Evolutionary conservation across 306 rosid genomes (phyloP).

Genomic region (Oemleria cerasiformis): DNA sequence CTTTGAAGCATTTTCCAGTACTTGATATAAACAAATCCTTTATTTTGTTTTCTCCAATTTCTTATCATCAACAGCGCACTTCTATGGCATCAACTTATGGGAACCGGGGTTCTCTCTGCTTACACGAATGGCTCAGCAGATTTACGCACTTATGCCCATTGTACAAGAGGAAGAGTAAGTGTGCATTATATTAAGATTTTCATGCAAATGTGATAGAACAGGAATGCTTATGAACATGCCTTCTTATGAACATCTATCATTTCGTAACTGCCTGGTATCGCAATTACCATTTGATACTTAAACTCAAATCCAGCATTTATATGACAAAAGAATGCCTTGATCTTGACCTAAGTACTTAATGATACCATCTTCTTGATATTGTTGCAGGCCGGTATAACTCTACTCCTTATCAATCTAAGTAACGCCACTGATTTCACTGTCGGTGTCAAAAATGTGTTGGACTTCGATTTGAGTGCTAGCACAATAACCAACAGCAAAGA

Average conservation of each 20-base stretch:
- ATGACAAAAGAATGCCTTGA: not conserved
- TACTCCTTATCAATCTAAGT: constrained; percentile 80
- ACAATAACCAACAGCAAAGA: constrained; percentile 23
- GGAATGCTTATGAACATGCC: not conserved
- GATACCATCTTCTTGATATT: not conserved
- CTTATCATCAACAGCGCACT: constrained; percentile 64
- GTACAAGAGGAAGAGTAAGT: constrained; percentile 84
- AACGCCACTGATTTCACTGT: constrained; percentile 57
- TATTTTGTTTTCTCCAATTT: constrained; percentile 8
- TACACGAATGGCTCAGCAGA: constrained; percentile 42
- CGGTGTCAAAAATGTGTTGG: constrained; percentile 32
- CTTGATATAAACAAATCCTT: constrained; percentile 10
- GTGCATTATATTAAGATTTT: constrained; percentile 13
- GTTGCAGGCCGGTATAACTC: constrained; percentile 67
- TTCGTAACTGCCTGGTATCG: not conserved
- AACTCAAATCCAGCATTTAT: not conserved
- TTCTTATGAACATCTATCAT: too few species aligned
- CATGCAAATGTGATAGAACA: not conserved
- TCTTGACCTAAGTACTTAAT: not conserved
- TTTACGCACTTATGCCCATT: constrained; percentile 85
- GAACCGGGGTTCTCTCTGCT: constrained; percentile 62
- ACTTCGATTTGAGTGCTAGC: not conserved
- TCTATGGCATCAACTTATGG: constrained; percentile 93
- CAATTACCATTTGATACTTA: not conserved
- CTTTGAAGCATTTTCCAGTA: constrained; percentile 1